Evolutionary conservation across 495 filamentous ascomycete species (phyloP).

Genomic region (Polyplosphaeria fusca): DNA sequence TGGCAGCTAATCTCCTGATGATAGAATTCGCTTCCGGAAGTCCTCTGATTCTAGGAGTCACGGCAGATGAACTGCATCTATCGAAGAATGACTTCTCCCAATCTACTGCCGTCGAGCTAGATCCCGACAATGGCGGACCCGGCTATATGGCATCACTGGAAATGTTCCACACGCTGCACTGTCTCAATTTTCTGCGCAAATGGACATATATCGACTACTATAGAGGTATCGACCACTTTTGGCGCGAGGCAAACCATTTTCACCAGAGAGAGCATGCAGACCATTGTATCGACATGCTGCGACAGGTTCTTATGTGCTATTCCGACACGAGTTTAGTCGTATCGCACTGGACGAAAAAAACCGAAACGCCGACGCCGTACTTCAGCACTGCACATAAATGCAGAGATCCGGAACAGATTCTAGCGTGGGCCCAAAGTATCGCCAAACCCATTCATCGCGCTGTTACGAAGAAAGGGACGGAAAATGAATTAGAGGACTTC

Average conservation of each 20-base stretch:
- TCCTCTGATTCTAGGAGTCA: not conserved
- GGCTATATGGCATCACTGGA: not conserved
- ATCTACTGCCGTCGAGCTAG: not conserved
- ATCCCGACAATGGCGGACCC: not conserved
- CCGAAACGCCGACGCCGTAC: not conserved
- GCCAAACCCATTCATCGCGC: not conserved
- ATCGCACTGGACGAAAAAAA: not conserved
- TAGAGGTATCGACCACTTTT: not conserved
- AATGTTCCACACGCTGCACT: conserved; percentile 1
- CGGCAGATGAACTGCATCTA: not conserved
- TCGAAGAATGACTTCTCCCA: not conserved
- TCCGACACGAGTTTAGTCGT: not conserved
- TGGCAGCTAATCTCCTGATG: not conserved
- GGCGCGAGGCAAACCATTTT: not conserved
- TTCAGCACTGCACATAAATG: conserved; percentile 1
- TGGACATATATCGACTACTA: conserved; percentile 1
- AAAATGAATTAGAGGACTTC: not conserved
- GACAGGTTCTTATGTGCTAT: not conserved
- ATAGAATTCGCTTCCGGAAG: not conserved
- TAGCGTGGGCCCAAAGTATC: not conserved
- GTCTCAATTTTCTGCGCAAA: not conserved
- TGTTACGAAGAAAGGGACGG: not conserved
- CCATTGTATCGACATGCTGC: not conserved
- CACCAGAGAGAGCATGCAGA: not conserved
- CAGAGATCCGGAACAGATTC: not conserved